These are phyloP conservation scores for Syzygium aromaticum DNA, from an alignment of 345 rosid species.

Conservation along the genomic window DNA sequence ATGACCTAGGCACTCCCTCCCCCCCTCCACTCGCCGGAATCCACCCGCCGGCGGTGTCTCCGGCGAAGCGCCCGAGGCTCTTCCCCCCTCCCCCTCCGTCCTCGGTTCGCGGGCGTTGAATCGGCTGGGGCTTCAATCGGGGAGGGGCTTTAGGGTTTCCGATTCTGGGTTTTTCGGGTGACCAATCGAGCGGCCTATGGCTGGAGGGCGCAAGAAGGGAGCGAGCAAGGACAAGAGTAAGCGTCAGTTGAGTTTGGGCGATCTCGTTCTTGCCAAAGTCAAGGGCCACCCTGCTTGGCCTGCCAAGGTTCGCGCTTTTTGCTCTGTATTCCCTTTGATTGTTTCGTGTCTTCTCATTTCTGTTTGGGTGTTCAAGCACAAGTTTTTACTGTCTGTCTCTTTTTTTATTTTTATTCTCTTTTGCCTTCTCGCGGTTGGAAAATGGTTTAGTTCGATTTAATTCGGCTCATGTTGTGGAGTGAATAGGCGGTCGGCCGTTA, in stretches of 20 bases:
- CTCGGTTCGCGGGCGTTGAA: background rate
- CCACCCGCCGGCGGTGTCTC: slow-evolving; percentile 1
- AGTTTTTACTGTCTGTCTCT: background rate
- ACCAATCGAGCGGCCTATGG: background rate
- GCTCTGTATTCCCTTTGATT: background rate
- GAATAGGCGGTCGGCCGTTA: background rate
- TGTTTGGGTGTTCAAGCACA: background rate
- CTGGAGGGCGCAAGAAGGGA: slow-evolving; percentile 68
- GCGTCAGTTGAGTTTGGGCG: slow-evolving; percentile 73
- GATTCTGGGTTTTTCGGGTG: background rate
- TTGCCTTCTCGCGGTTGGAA: background rate
- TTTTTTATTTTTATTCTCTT: too few species aligned
- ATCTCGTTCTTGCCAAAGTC: slow-evolving; percentile 95
- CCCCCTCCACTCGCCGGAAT: slow-evolving; percentile 14
- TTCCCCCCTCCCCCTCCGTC: background rate
- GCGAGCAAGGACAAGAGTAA: slow-evolving; percentile 46
- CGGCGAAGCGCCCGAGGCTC: slow-evolving; percentile 7
- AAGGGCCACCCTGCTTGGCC: slow-evolving; percentile 99
- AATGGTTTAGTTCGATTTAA: background rate
- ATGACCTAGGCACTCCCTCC: background rate
- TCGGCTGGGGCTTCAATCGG: background rate
- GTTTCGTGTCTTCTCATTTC: background rate
- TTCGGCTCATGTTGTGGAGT: background rate
- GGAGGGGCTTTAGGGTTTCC: background rate
- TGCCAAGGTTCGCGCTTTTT: slow-evolving; percentile 57